Evolutionary conservation across 2,329 filamentous ascomycete species (phyloP), one percentile per base, ranked within the genome.

Genomic region (Drechslerella coelobrocha): DNA sequence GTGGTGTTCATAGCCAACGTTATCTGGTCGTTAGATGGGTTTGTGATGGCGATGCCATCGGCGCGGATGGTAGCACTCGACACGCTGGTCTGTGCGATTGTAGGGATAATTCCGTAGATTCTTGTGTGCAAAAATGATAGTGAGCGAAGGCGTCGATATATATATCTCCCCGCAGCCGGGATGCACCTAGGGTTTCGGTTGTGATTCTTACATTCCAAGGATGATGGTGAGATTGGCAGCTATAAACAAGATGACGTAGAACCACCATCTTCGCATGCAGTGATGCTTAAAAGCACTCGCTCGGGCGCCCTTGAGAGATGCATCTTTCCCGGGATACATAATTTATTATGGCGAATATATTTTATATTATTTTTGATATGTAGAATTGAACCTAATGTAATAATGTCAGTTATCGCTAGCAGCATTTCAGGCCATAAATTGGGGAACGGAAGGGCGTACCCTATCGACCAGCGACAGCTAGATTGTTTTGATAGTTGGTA

Each of bases 241-340:
- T 61, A 83, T 76, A 54, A 85, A 77, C 14, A 81, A 76, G 61
- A 88, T 78, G 65, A 87, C 76, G 74, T 86, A 81, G 71, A 81
- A 74, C 85, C 86, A 88, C 86, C 86, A 88, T 74, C 83, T 86
- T 73, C 79, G 81, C 76, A 79, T 81, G 77, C 82, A 83, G 76
- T 86, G 83, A 6, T 17, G 41, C 17, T 45, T 45, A 8, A 45
- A 19, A 12, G 12, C 29, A 12, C 29, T 12, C 6, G 14, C n/a
- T 45, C 10, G 4, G n/a, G n/a, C 19, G 37, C 19, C 41, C 5
- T n/a, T 3, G 2, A n/a, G 41, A 2, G 37, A 14, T 14, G 9
- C 7, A 14, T 17, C 17, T 10, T 19, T 45, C 21, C 41, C 14
- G 8, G 19, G 14, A 21, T 19, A 45, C 19, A 45, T 45, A n/a